Evolutionary conservation across 139 green algal genomes (phyloP), one percentile per base, ranked within the genome.

Genomic region (Tetradesmus lagerheimii): DNA sequence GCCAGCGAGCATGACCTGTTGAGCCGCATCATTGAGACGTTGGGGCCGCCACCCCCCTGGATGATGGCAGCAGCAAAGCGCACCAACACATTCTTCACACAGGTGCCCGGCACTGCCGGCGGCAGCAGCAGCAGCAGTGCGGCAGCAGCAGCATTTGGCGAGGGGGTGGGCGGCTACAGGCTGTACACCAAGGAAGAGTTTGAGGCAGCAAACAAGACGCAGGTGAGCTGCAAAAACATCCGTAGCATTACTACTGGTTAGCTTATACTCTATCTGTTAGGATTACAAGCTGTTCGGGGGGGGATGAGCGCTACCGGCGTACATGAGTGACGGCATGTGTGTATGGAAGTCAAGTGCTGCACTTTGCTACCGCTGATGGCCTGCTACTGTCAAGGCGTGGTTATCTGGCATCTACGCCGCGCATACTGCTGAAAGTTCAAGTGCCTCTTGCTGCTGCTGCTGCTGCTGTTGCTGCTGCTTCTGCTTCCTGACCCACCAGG

Each of bases 1-100:
- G 97, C 96, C 27, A 98, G 93, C 4, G 98, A 99, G 95, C 96
- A 98, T 75, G 97, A 99, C 91, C 92, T 99, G 85, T 89, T 99
- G 92, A 75, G 88, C 20, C 95, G 98, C 90, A 98, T 99, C 53
- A 89, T 96, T 39, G 95, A 98, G 91, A 97, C 94, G 57, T 92
- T 99, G 77, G 98, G 97, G 80, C 90, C 89, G 74, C 95, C 95
- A 8, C 96, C 96, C 5, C 47, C 90, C 23, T 91, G 89, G 78
- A 90, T 99, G 87, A 92, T 99, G 80, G 62, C 85, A 45, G 79
- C 92, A 12, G 93, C 93, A 38, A 95, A 96, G 90, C 94, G 97
- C 92, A 90, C 94, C 11, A 88, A 93, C 90, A 97, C 97, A 90
- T 99, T 95, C 92, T 99, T 98, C 93, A 93, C 91, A 67, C 83